Percentiles rank a stretch among this genome's conserved stretches.
Evolutionary conservation across 768 basidiomycete genomes (phyloP).

Genomic region (Macrolepiota fuliginosa): DNA sequence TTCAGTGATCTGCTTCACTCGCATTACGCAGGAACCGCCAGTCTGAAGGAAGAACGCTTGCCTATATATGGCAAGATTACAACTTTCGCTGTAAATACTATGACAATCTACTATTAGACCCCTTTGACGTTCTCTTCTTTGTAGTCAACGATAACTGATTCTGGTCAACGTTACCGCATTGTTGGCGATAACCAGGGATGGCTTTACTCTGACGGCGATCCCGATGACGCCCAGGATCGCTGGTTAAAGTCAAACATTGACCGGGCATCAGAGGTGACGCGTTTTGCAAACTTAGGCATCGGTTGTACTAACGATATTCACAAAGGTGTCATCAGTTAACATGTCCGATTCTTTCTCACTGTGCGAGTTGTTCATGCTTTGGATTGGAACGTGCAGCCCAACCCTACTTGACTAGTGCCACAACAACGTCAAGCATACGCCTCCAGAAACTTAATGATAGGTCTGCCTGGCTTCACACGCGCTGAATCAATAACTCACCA

Average conservation of each 20-base stretch:
- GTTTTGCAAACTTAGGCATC: not conserved
- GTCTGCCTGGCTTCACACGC: not conserved
- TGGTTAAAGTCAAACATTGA: slow-evolving; percentile 2
- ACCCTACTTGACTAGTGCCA: slow-evolving; percentile 9
- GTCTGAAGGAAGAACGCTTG: slow-evolving; percentile 4
- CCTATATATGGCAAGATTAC: slow-evolving; percentile 8
- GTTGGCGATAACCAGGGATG: slow-evolving; percentile 51
- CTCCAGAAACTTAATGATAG: slow-evolving; percentile 6
- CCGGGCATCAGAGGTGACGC: slow-evolving; percentile 1
- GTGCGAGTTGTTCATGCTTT: not conserved
- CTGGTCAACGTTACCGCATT: not conserved
- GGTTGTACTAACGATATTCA: not conserved
- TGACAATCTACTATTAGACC: not conserved
- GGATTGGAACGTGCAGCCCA: slow-evolving; percentile 4
- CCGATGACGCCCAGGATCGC: not conserved
- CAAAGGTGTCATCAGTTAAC: slow-evolving; percentile 7
- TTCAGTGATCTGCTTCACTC: not conserved
- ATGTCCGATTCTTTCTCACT: slow-evolving; percentile 3
- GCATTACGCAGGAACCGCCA: not conserved
- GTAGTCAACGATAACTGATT: slow-evolving; percentile 2
- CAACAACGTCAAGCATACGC: slow-evolving; percentile 7
- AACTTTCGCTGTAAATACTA: slow-evolving; percentile 1
- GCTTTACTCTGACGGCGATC: slow-evolving; percentile 16
- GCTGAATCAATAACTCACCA: not conserved
- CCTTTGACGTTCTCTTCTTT: not conserved